Evolutionary conservation across 1,139 yeast species (phyloP).

Genomic region (Protomyces inundatus): DNA sequence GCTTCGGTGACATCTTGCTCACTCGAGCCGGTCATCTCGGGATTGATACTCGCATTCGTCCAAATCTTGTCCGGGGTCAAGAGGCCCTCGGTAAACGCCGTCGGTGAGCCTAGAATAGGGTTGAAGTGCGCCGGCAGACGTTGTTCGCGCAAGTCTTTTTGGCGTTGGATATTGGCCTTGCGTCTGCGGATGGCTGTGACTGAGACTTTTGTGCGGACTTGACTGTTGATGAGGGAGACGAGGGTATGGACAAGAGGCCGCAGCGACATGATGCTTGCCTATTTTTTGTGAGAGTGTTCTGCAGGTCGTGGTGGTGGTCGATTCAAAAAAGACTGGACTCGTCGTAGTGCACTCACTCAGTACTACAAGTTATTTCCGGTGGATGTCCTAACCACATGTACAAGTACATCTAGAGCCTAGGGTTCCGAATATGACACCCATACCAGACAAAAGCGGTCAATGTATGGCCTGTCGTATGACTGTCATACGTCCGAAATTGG

Average conservation of each 20-base stretch:
- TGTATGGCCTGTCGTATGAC: no score
- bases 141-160: conserved; percentile 17
- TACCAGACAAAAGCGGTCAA: no score
- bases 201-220: neutral
- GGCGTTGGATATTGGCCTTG: conserved; percentile 25
- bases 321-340: no score
- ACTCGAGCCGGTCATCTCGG: neutral
- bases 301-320: no score
- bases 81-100: conserved; percentile 22
- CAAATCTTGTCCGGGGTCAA: conserved; percentile 12
- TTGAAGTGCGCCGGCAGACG: conserved; percentile 13
- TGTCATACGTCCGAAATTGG: no score
- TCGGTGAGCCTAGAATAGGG: conserved; percentile 15
- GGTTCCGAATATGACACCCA: no score
- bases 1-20: conserved; percentile 1
- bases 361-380: no score
- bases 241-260: neutral
- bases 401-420: no score
- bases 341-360: no score
- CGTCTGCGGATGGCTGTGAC: conserved; percentile 21
- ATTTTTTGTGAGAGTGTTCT: no score
- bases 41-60: neutral
- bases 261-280: neutral
- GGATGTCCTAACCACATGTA: no score
- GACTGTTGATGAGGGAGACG: neutral